Percentiles rank a stretch among this genome's conserved stretches.
These are phyloP conservation scores for Epichloe coenophiala DNA, from an alignment of 2,329 filamentous ascomycete genomes.

Conservation along the genomic window DNA sequence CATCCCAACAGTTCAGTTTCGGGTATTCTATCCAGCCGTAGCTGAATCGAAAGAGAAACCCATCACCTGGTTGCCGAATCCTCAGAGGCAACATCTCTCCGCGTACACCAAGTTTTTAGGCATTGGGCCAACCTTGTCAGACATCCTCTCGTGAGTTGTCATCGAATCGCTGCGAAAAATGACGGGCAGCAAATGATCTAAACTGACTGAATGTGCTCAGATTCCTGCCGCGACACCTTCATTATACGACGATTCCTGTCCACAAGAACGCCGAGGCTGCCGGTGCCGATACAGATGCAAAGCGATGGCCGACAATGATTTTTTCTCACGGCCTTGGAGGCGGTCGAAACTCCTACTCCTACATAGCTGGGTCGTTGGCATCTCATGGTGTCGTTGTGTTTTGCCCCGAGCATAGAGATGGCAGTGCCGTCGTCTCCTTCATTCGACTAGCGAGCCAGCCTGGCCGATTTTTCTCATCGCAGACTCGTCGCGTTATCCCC, in stretches of 20 bases:
- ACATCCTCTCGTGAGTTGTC: constrained; percentile 42
- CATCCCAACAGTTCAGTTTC: constrained; percentile 64
- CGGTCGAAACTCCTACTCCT: constrained; percentile 73
- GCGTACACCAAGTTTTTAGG: constrained; percentile 69
- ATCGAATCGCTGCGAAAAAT: not conserved
- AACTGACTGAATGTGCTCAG: constrained; percentile 21
- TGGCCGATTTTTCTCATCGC: constrained; percentile 14
- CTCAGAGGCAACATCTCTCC: constrained; percentile 59
- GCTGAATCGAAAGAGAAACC: constrained; percentile 38
- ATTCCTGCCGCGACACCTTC: constrained; percentile 55
- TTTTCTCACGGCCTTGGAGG: constrained; percentile 76
- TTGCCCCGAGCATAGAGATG: constrained; percentile 73
- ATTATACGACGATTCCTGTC: constrained; percentile 61
- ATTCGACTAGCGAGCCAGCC: constrained; percentile 47
- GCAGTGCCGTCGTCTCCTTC: constrained; percentile 62
- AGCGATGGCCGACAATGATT: constrained; percentile 66
- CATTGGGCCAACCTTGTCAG: constrained; percentile 41
- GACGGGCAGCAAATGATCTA: not conserved
- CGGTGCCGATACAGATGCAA: constrained; percentile 34
- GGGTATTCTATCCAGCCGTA: constrained; percentile 67
- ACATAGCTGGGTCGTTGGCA: constrained; percentile 63
- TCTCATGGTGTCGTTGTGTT: constrained; percentile 71
- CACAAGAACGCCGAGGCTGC: constrained; percentile 56
- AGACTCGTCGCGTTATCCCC: constrained; percentile 23
- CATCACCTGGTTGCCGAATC: constrained; percentile 65